phyloP scores from a whole-genome alignment of 331 rosid genomes.

The Ulmus americana region DNA sequence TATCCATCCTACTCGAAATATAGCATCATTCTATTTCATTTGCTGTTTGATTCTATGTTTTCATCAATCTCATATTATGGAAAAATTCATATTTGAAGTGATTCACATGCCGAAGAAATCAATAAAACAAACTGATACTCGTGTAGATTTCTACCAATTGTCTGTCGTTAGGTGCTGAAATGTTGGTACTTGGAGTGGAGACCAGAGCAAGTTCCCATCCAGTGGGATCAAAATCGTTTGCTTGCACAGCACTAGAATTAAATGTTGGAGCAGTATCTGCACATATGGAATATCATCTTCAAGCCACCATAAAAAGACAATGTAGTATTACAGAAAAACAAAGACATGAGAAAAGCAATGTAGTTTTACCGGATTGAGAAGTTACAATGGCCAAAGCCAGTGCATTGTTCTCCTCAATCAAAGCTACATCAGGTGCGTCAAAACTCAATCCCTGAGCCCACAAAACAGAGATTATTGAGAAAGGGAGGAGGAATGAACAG shows the following conservation, averaged over 20 bases:
- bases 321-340: conserved; percentile 18
- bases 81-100: too few relatives aligned
- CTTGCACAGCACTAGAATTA: conserved; percentile 44
- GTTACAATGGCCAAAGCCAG: conserved; percentile 85
- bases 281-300: conserved; percentile 8
- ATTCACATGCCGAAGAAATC: too few relatives aligned
- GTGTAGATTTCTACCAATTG: conserved; percentile 61
- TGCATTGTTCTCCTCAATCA: conserved; percentile 84
- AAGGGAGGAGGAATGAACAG: not conserved
- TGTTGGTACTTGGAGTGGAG: conserved; percentile 75
- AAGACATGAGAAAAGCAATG: conserved; percentile 18
- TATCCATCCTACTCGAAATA: too few relatives aligned
- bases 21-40: too few relatives aligned
- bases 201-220: conserved; percentile 99
- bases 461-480: conserved; percentile 9
- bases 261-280: conserved; percentile 60
- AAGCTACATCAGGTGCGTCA: conserved; percentile 49
- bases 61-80: too few relatives aligned
- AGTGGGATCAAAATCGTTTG: conserved; percentile 78
- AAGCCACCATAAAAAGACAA: conserved; percentile 18
- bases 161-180: conserved; percentile 78
- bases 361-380: conserved; percentile 50
- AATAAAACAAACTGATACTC: too few relatives aligned
- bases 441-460: conserved; percentile 73
- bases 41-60: too few relatives aligned